Conservation (phyloP, 805 yeast genomes). For the Hanseniaspora singularis region DNA sequence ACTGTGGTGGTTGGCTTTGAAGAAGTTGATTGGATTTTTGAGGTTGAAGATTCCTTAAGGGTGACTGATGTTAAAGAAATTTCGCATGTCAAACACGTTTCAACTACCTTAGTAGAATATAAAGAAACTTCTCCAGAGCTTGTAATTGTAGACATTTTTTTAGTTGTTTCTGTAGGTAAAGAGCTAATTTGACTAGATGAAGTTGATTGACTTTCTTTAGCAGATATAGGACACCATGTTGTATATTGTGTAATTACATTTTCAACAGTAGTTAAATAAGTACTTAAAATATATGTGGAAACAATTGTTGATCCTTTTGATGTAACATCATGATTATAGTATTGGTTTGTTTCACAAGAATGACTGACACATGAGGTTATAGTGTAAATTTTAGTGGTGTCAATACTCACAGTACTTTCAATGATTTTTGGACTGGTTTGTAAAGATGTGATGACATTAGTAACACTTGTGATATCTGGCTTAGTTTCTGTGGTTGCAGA, state of each 20-base stretch:
- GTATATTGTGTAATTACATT: constrained; percentile 11
- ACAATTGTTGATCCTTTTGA: not conserved
- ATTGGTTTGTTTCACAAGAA: constrained; percentile 9
- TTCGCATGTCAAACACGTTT: not conserved
- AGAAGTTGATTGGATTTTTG: not conserved
- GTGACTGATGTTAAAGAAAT: not conserved
- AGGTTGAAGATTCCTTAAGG: not conserved
- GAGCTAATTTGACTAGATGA: no score
- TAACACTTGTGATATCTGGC: not conserved
- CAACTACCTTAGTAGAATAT: not conserved
- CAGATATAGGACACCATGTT: constrained; percentile 13
- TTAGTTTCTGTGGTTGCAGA: not conserved
- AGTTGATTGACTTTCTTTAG: not conserved
- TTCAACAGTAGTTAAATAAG: constrained; percentile 1
- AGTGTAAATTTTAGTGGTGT: constrained; percentile 8
- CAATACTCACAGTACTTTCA: constrained; percentile 4
- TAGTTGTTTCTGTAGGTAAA: not conserved
- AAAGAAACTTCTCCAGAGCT: not conserved
- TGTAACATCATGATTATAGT: not conserved
- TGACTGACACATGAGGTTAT: constrained; percentile 4
- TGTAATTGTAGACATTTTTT: not conserved
- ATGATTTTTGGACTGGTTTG: not conserved
- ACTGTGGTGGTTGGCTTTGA: no score
- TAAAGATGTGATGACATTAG: not conserved
- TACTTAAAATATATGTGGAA: constrained; percentile 4